These are phyloP conservation scores for Chalaropsis thielavioides DNA, from an alignment of 2,329 filamentous ascomycete species.

Conservation along the genomic window DNA sequence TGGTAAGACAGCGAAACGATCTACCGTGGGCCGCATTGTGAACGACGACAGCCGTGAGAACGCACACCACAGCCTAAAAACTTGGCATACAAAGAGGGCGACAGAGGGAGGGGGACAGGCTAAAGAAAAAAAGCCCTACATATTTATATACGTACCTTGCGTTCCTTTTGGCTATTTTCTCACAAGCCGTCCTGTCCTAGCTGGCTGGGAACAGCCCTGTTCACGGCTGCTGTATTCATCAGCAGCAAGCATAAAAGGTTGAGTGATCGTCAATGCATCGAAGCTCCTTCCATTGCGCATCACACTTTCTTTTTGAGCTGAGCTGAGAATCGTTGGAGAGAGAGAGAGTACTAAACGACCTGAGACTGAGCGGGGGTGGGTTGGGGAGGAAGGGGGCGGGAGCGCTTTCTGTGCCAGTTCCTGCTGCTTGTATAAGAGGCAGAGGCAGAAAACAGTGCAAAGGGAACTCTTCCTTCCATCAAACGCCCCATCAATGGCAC, in stretches of 20 bases:
- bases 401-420: too few relatives aligned
- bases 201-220: not conserved
- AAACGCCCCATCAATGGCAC: too few relatives aligned
- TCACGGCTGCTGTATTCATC: not conserved
- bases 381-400: too few relatives aligned
- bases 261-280: slow-evolving; percentile 1
- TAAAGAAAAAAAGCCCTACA: not conserved
- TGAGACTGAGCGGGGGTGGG: not conserved
- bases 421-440: too few relatives aligned
- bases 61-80: not conserved
- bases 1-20: not conserved
- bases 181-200: not conserved
- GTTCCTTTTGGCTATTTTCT: not conserved
- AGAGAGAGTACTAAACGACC: not conserved
- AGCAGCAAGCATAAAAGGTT: not conserved
- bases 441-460: not conserved
- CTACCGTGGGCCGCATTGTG: not conserved
- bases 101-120: not conserved
- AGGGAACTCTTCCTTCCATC: not conserved
- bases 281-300: slow-evolving; percentile 4
- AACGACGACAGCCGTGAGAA: not conserved
- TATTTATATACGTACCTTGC: not conserved
- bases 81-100: not conserved
- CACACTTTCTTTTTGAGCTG: slow-evolving; percentile 6
- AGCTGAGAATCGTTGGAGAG: not conserved